Evolutionary conservation across 2,329 filamentous ascomycete species (phyloP).

Genomic region (Hypoxylon sp.): DNA sequence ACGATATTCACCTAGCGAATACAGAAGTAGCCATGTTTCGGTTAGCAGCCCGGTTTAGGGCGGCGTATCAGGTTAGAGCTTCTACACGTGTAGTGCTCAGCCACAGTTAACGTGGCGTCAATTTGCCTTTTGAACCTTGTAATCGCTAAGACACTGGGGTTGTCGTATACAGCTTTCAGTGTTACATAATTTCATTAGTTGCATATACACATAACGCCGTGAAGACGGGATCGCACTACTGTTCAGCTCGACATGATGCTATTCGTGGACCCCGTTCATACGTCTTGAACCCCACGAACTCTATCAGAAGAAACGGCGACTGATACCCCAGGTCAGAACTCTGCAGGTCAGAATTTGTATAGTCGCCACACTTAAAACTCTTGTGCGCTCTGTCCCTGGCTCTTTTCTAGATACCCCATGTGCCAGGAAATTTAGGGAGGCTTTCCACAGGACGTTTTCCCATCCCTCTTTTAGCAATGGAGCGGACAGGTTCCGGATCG

Average conservation of each 20-base stretch:
- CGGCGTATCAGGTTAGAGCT: slow-evolving; percentile 11
- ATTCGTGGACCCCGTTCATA: neutral
- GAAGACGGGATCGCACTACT: neutral
- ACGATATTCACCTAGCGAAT: slow-evolving; percentile 22
- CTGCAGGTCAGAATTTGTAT: neutral
- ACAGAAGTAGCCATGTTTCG: slow-evolving; percentile 9
- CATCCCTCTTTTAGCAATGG: slow-evolving; percentile 56
- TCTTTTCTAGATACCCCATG: neutral
- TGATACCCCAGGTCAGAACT: neutral
- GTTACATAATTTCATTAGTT: neutral
- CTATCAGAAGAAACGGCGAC: neutral
- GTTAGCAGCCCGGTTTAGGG: slow-evolving; percentile 11
- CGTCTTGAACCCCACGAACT: neutral
- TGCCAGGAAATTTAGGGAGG: neutral
- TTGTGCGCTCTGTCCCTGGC: neutral
- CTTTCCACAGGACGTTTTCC: slow-evolving; percentile 45
- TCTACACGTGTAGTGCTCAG: neutral
- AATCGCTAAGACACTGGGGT: neutral
- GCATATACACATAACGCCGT: neutral
- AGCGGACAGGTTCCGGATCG: slow-evolving; percentile 64
- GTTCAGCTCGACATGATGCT: neutral
- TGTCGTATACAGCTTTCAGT: neutral
- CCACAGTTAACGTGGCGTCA: slow-evolving; percentile 7
- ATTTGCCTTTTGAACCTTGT: neutral
- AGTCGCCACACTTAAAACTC: neutral